Conservation (phyloP, 805 yeast genomes). For the Cyberlindnera galapagoensis region DNA sequence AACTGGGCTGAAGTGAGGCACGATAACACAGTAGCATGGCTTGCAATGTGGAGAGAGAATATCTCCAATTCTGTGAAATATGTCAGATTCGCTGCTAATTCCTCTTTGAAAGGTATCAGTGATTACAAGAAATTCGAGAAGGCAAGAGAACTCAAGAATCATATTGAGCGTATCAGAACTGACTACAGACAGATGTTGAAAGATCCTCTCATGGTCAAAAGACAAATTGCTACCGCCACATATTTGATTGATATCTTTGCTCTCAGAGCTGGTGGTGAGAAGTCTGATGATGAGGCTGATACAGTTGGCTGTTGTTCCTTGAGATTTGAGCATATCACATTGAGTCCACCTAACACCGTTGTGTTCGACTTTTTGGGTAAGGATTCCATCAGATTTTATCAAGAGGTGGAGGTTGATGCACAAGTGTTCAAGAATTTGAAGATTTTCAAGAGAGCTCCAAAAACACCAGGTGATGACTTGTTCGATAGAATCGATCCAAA, state of each 20-base stretch:
- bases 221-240: conserved; percentile 92
- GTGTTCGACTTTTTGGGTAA: conserved; percentile 92
- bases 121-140: conserved; percentile 91
- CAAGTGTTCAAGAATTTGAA: conserved; percentile 87
- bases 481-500: conserved; percentile 88
- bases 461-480: conserved; percentile 85
- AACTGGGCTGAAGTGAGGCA: conserved; percentile 85
- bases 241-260: conserved; percentile 91
- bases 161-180: conserved; percentile 63
- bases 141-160: conserved; percentile 75
- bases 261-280: conserved; percentile 96
- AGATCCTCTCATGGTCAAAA: conserved; percentile 69
- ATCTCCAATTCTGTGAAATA: conserved; percentile 78
- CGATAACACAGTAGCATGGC: conserved; percentile 89
- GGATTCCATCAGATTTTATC: conserved; percentile 86
- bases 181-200: conserved; percentile 70
- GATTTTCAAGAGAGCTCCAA: conserved; percentile 84
- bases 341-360: conserved; percentile 80
- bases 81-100: conserved; percentile 85
- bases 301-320: conserved; percentile 97
- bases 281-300: conserved; percentile 95
- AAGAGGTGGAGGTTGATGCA: conserved; percentile 86
- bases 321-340: conserved; percentile 80
- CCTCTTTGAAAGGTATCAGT: conserved; percentile 85
- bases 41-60: conserved; percentile 96